These are phyloP conservation scores for Brasenia schreberi DNA, from an alignment of 164 flowering plant genomes.

Conservation along the genomic window DNA sequence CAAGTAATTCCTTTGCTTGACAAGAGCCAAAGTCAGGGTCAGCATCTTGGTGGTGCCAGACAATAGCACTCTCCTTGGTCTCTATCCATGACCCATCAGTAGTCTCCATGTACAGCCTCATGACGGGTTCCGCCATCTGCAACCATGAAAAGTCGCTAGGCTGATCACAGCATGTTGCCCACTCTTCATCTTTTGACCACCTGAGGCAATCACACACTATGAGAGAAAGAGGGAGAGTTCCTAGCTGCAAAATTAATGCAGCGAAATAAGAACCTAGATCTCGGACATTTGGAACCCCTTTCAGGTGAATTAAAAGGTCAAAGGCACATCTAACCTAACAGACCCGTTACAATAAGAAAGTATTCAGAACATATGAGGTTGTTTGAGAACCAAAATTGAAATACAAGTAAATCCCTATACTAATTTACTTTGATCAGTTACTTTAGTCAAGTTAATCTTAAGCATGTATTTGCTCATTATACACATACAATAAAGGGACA, in stretches of 20 bases:
- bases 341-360: no score
- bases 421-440: no score
- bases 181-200: constrained; percentile 29
- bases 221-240: background rate
- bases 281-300: no score
- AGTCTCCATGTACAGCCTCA: constrained; percentile 11
- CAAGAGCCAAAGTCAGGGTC: constrained; percentile 40
- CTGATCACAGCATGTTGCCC: constrained; percentile 31
- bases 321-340: no score
- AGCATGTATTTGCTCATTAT: no score
- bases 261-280: no score
- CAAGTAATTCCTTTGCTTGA: constrained; percentile 50
- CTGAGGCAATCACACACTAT: constrained; percentile 10
- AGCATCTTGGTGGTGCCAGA: constrained; percentile 47
- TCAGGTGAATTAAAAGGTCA: no score
- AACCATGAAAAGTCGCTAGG: constrained; percentile 39
- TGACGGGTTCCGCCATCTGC: constrained; percentile 28
- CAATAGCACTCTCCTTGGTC: constrained; percentile 44
- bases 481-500: no score
- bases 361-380: no score
- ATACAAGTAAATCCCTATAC: no score
- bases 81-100: constrained; percentile 37
- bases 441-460: no score
- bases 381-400: no score
- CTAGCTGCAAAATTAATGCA: background rate